Evolutionary conservation across 192 early-diverging fungal species (phyloP).

Genomic region (Lobosporangium transversale): DNA sequence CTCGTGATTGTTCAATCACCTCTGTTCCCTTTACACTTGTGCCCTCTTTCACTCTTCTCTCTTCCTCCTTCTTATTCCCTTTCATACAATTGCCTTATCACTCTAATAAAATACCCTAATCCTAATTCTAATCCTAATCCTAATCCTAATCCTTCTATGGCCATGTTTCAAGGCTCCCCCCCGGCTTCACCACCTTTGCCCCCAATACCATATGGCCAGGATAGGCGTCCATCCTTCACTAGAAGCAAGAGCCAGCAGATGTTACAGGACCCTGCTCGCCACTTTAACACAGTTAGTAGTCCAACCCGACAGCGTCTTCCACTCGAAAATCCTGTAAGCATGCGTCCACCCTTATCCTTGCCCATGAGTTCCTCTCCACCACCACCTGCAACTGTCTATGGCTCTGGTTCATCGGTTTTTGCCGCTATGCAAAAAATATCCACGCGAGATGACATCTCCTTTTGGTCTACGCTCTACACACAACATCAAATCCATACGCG

Average conservation of each 20-base stretch:
- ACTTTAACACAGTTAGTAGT: conserved; percentile 7
- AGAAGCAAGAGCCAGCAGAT: conserved; percentile 27
- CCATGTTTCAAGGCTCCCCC: too few relatives aligned
- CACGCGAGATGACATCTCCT: conserved; percentile 17
- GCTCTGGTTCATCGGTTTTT: conserved; percentile 4
- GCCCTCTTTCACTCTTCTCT: too few relatives aligned
- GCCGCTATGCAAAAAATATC: conserved; percentile 18
- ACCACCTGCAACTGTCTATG: not conserved
- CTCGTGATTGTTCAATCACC: too few relatives aligned
- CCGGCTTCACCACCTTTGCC: too few relatives aligned
- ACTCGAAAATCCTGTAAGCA: not conserved
- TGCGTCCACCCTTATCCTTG: not conserved
- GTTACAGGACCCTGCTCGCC: conserved; percentile 5
- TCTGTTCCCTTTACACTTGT: too few relatives aligned
- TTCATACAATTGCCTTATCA: too few relatives aligned
- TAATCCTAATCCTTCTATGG: too few relatives aligned
- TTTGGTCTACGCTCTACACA: conserved; percentile 32
- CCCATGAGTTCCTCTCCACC: not conserved
- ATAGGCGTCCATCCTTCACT: conserved; percentile 18
- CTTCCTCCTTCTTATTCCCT: too few relatives aligned
- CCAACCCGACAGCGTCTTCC: not conserved
- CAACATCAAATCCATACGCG: conserved; percentile 28
- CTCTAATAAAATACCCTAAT: too few relatives aligned
- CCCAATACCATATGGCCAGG: too few relatives aligned
- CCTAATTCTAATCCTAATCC: too few relatives aligned